Conservation (phyloP, 106 monocot genomes). For the Gastrodia elata region DNA sequence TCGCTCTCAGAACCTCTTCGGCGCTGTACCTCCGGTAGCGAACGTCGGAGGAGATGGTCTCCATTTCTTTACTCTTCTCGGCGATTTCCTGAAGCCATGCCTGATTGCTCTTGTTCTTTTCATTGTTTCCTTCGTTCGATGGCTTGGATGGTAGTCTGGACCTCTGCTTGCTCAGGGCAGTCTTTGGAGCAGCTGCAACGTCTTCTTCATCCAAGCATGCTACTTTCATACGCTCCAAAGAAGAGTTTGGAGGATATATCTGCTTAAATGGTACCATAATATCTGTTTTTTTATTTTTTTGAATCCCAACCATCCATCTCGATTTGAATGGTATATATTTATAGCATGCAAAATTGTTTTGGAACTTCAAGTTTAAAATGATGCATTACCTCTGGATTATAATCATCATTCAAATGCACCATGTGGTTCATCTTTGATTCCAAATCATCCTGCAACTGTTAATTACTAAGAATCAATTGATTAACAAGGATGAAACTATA, state of each 20-base stretch:
- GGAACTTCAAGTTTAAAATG: background rate
- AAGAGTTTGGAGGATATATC: background rate
- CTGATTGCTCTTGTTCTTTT: background rate
- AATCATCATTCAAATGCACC: conserved; percentile 15
- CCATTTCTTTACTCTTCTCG: conserved; percentile 7
- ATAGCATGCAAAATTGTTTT: background rate
- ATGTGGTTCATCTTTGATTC: conserved; percentile 28
- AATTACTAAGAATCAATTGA: background rate
- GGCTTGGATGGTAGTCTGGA: background rate
- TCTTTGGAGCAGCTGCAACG: background rate
- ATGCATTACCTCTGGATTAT: conserved; percentile 4
- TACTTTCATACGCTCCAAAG: background rate
- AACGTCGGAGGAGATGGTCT: conserved; percentile 10
- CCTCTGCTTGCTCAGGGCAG: background rate
- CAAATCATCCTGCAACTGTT: conserved; percentile 18
- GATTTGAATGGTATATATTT: too few species aligned
- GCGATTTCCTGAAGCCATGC: conserved; percentile 6
- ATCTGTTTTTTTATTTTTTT: too few species aligned
- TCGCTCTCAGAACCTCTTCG: conserved; percentile 40
- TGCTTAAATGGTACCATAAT: conserved; percentile 2
- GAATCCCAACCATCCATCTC: too few species aligned
- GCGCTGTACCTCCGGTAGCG: conserved; percentile 32
- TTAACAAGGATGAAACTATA: background rate
- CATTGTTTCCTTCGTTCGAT: background rate
- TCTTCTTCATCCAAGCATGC: background rate